A percentile compares a stretch with the other conserved stretches of the same genome.
These are phyloP conservation scores for Rubus idaeus DNA, from an alignment of 306 rosid species.

Conservation along the genomic window DNA sequence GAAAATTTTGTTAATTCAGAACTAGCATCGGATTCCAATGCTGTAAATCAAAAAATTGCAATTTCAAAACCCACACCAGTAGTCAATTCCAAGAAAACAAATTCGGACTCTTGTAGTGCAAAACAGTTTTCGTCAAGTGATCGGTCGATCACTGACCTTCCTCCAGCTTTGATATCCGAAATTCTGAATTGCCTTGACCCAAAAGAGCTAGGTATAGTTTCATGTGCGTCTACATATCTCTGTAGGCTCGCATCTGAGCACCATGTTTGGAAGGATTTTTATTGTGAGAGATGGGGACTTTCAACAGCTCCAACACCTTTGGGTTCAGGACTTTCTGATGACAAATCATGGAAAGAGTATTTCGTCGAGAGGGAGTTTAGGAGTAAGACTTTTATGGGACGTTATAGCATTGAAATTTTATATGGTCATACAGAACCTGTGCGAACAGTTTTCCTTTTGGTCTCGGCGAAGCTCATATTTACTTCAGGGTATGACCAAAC, in stretches of 20 bases:
- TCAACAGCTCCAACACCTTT: constrained; percentile 40
- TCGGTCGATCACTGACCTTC: constrained; percentile 76
- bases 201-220: constrained; percentile 78
- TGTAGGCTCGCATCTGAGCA: constrained; percentile 74
- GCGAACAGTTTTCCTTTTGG: constrained; percentile 74
- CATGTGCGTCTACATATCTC: constrained; percentile 71
- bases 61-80: constrained; percentile 29
- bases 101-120: constrained; percentile 24
- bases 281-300: constrained; percentile 91
- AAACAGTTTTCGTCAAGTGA: constrained; percentile 37
- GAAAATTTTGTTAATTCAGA: constrained; percentile 21
- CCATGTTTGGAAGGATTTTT: constrained; percentile 93
- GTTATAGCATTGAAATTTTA: constrained; percentile 70
- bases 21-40: constrained; percentile 27
- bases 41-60: constrained; percentile 27
- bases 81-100: constrained; percentile 41
- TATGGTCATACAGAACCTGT: constrained; percentile 87
- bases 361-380: constrained; percentile 93
- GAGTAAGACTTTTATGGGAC: constrained; percentile 92
- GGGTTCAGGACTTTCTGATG: constrained; percentile 44
- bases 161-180: constrained; percentile 71
- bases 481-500: constrained; percentile 88
- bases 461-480: constrained; percentile 76
- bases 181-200: constrained; percentile 87
- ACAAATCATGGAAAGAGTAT: constrained; percentile 80